Conservation (phyloP, 2,329 filamentous ascomycete genomes). For the Stagonosporopsis tanaceti region DNA sequence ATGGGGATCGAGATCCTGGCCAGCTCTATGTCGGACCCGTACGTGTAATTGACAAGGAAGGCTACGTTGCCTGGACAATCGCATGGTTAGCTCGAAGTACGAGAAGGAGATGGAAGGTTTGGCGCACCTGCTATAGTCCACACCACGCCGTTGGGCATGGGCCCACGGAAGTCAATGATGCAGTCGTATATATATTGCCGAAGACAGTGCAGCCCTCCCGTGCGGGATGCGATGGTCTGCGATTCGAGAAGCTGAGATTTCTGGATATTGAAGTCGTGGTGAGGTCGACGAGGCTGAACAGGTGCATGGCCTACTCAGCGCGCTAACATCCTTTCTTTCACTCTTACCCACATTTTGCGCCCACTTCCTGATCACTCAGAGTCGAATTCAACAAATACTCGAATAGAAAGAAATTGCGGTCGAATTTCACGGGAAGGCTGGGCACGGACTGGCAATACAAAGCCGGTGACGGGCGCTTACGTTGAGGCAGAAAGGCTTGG, state of each 20-base stretch:
- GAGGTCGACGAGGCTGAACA: no score
- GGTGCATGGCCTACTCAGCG: no score
- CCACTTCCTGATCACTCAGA: background rate
- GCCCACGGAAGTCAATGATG: background rate
- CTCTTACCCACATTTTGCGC: no score
- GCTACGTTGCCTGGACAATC: background rate
- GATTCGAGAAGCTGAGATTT: no score
- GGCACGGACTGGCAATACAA: background rate
- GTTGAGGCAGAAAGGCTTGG: background rate
- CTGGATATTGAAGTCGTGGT: no score
- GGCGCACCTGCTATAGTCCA: background rate
- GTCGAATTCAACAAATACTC: background rate
- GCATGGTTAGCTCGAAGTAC: background rate
- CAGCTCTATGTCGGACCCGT: background rate
- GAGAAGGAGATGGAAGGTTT: background rate
- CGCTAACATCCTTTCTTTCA: no score
- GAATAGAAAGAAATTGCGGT: background rate
- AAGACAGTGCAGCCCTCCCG: background rate
- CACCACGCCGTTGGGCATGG: background rate
- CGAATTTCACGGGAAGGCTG: background rate
- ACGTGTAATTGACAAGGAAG: background rate
- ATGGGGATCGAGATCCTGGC: background rate
- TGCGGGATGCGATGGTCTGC: background rate
- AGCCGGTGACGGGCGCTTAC: background rate
- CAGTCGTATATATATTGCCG: background rate